Conservation (phyloP, 2,329 filamentous ascomycete species). For the Colletotrichum noveboracense region DNA sequence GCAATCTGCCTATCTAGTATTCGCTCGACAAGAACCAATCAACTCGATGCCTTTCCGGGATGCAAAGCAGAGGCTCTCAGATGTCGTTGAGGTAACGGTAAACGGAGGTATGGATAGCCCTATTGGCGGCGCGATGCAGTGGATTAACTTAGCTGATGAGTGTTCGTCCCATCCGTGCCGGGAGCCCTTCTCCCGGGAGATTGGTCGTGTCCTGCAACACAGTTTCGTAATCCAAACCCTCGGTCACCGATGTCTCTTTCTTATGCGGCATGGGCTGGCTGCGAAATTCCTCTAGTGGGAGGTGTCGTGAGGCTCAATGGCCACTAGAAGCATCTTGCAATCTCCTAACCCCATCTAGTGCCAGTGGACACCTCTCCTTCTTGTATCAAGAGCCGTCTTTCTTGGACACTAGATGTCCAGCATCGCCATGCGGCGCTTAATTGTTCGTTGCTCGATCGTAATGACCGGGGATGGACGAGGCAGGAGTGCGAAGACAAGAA, state of each 20-base stretch:
- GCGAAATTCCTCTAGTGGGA: not conserved
- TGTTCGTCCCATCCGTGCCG: conserved; percentile 14
- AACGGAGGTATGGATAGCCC: conserved; percentile 9
- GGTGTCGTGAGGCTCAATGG: not conserved
- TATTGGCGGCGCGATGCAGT: not conserved
- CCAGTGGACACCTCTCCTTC: not conserved
- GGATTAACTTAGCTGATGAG: not conserved
- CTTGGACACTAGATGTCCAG: not conserved
- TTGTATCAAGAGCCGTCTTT: not conserved
- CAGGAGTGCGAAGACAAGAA: not conserved
- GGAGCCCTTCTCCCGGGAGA: conserved; percentile 8
- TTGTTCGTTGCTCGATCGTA: not conserved
- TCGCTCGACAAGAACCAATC: not conserved
- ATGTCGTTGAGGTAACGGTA: not conserved
- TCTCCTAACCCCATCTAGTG: not conserved
- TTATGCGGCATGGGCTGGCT: not conserved
- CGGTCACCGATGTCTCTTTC: not conserved
- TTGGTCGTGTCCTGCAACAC: conserved; percentile 5
- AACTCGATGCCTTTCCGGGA: not conserved
- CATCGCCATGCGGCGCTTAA: not conserved
- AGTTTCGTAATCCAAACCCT: not conserved
- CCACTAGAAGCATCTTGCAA: not conserved
- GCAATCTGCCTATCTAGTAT: not conserved
- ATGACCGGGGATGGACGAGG: not conserved
- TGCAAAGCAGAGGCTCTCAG: not conserved